A percentile compares a stretch with the other conserved stretches of the same genome.
Conservation (phyloP, 805 yeast species). For the Saturnispora zaruensis region DNA sequence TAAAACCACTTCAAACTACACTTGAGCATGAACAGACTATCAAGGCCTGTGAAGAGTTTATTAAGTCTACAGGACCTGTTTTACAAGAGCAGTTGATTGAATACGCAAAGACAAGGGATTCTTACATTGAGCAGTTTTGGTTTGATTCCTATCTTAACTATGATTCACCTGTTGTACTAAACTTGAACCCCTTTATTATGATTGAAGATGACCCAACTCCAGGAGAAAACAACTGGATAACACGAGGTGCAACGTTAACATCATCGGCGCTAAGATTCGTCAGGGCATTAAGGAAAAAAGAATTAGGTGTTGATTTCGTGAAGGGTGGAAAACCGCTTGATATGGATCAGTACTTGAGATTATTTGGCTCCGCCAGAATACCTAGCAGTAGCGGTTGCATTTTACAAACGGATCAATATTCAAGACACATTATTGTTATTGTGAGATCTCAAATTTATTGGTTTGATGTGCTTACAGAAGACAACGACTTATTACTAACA, state of each 20-base stretch:
- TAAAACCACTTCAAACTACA: constrained; percentile 76
- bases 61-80: constrained; percentile 45
- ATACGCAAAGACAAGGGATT: constrained; percentile 55
- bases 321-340: constrained; percentile 59
- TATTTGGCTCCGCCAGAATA: constrained; percentile 82
- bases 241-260: constrained; percentile 73
- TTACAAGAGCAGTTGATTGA: constrained; percentile 56
- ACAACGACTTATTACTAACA: constrained; percentile 61
- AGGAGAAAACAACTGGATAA: constrained; percentile 53
- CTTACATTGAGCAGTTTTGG: constrained; percentile 93
- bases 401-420: constrained; percentile 68
- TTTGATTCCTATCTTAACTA: constrained; percentile 80
- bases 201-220: constrained; percentile 88
- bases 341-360: constrained; percentile 84
- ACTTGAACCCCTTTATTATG: constrained; percentile 82
- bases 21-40: constrained; percentile 56
- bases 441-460: constrained; percentile 87
- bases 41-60: constrained; percentile 47
- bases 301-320: constrained; percentile 61
- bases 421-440: constrained; percentile 75
- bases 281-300: constrained; percentile 67
- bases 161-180: constrained; percentile 86
- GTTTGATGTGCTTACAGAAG: constrained; percentile 81
- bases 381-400: constrained; percentile 79
- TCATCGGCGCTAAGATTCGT: constrained; percentile 72